Percentiles rank a stretch among this genome's conserved stretches.
These are phyloP conservation scores for Parsonsia alboflavescens DNA, from an alignment of 257 asterid species.

Conservation along the genomic window DNA sequence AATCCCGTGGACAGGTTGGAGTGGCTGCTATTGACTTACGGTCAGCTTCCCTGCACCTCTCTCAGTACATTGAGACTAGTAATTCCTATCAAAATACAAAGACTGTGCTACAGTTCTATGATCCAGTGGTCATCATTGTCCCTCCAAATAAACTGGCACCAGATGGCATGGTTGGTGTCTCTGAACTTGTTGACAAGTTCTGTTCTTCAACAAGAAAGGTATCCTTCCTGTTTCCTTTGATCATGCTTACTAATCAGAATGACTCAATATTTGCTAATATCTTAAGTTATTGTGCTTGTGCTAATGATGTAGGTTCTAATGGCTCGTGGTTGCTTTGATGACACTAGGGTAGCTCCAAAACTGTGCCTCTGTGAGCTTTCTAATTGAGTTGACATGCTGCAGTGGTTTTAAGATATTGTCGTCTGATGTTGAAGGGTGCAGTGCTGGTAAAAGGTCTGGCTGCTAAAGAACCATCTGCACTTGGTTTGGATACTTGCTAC, in stretches of 20 bases:
- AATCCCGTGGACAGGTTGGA: conserved; percentile 58
- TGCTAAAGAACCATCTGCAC: conserved; percentile 93
- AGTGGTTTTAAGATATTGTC: conserved; percentile 24
- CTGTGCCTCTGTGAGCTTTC: conserved; percentile 18
- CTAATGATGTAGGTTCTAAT: conserved; percentile 49
- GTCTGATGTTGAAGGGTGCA: conserved; percentile 60
- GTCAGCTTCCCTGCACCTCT: conserved; percentile 92
- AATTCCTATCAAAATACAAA: conserved; percentile 89
- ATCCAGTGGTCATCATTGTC: conserved; percentile 80
- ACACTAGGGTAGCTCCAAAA: conserved; percentile 68
- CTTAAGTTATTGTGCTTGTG: conserved; percentile 21
- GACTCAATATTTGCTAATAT: conserved; percentile 8
- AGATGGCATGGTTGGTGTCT: conserved; percentile 95
- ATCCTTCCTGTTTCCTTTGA: not conserved
- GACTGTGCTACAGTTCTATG: conserved; percentile 82
- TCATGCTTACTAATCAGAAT: not conserved
- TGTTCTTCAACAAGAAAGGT: conserved; percentile 73
- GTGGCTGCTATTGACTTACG: conserved; percentile 95
- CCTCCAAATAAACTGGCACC: conserved; percentile 79
- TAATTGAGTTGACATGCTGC: conserved; percentile 20
- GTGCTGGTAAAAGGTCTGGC: conserved; percentile 75
- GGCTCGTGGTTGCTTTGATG: conserved; percentile 94
- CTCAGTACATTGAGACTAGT: conserved; percentile 95
- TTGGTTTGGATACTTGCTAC: conserved; percentile 82
- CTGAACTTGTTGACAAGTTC: conserved; percentile 73